Base-by-base conservation (phyloP, 768 basidiomycete genomes). In the Russula sp. region DNA sequence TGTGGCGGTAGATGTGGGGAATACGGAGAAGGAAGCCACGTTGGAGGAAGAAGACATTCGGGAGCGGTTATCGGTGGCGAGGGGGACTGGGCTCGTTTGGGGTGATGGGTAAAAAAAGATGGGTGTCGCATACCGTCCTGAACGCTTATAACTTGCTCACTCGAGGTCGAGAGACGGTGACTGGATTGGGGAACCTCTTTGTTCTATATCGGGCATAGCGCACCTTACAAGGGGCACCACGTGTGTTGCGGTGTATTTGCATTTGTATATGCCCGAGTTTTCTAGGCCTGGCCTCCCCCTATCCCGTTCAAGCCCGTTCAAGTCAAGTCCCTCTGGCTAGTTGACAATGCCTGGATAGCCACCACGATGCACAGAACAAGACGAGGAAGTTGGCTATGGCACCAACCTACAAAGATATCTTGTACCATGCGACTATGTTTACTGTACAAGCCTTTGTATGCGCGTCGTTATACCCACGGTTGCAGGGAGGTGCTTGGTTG, bases 121-220 rank as follows among this genome's bases (percentile, higher is more conserved):
- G 39, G 11, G 22, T 1, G 25, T 29, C 25, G 13, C 13, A n/a
- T 16, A 4, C 4, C 39, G 20, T 22, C n/a, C 22, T 50, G 34
- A 11, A 11, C n/a, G 18, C 20, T 64, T 60, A 61, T 63, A 59
- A 51, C 43, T 35, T 35, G n/a, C 55, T n/a, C 43, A 8, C 32
- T 35, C 8, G 35, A 25, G 35, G 4, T 2, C 11, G 9, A 9
- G 32, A 8, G 14, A 25, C 10, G 45, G 25, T 20, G 22, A 52
- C 59, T 2, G 41, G 41, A 60, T 64, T 29, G 5, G 59, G 65
- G 32, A 49, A 7, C 9, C 45, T 56, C 56, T 56, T 66, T 66
- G 65, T 66, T 57, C 63, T 48, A 52, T 56, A 64, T 66, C 55
- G 25, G 65, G 65, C 2, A 60, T 56, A 35, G 50, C 14, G 11